Conservation (phyloP, 2,329 filamentous ascomycete species). For the Zalaria sp. region DNA sequence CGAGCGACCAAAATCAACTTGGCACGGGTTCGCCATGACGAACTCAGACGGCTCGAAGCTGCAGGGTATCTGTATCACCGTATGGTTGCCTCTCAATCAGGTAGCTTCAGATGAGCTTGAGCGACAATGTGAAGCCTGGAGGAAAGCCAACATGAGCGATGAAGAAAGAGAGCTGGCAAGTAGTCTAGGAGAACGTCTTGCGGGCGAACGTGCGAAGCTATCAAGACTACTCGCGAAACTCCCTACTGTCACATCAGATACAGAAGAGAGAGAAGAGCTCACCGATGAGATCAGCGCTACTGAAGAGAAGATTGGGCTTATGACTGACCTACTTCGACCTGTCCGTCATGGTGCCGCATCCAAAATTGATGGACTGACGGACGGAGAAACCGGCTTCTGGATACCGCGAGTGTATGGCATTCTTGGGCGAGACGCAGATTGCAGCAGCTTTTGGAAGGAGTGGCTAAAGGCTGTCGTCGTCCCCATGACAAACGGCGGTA, state of each 20-base stretch:
- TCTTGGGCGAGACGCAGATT: conserved; percentile 65
- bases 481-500: conserved; percentile 80
- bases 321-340: conserved; percentile 89
- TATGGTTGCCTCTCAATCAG: conserved; percentile 80
- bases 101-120: conserved; percentile 75
- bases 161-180: conserved; percentile 85
- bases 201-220: conserved; percentile 74
- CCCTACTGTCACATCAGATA: conserved; percentile 67
- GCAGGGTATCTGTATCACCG: conserved; percentile 78
- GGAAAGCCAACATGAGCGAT: conserved; percentile 60
- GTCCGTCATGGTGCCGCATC: conserved; percentile 87
- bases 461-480: conserved; percentile 91
- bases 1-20: conserved; percentile 85
- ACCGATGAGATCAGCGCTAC: conserved; percentile 92
- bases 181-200: conserved; percentile 78
- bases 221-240: conserved; percentile 77
- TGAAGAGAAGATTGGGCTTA: conserved; percentile 91
- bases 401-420: conserved; percentile 88
- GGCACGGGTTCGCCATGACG: conserved; percentile 99
- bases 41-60: conserved; percentile 81
- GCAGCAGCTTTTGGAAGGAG: conserved; percentile 95
- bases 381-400: conserved; percentile 93
- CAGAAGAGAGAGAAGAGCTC: conserved; percentile 63
- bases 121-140: conserved; percentile 40
- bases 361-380: conserved; percentile 91